Base-by-base conservation (phyloP, 306 rosid species). In the Lathyrus tuberosus region DNA sequence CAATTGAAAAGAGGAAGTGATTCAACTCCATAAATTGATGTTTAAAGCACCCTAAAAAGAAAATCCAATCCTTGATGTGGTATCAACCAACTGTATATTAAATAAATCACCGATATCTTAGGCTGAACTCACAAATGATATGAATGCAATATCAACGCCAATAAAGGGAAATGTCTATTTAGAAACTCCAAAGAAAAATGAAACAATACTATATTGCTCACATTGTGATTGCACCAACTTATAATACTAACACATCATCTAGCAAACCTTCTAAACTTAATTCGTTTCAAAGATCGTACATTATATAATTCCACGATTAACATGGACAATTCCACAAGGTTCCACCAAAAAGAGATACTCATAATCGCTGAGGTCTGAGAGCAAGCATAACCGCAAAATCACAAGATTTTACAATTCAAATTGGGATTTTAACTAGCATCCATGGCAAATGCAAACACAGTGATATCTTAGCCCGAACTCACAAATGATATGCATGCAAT, bases 11-110 rank as follows among this genome's bases (percentile, higher is more conserved):
- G 69, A 17, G 10, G 33, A 22, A 61, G 22, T 51, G 22, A 42
- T 73, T 67, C 62, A 67, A 53, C 16, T 73, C 33, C 14, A 15
- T 24, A 44, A 47, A 26, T 26, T 43, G 12, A 11, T 7, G 20
- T 35, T 56, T 64, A 54, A 53, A 54, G 51, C 54, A 53, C 20
- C 68, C 15, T 70, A 46, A 20, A 20, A 70, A 5, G 8, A 77
- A n/a, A n/a, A 77, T n/a, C 2, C 70, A 48, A 69, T 56, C 65
- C 35, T 57, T 38, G 58, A 53, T 54, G 72, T 35, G 46, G 20
- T 22, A 69, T 15, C 54, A 71, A 43, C 17, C 46, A 56, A 35
- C 13, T 43, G 4, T 43, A 6, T 24, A 60, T 43, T 26, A 51
- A 69, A 62, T 26, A 52, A 62, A 62, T 41, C 11, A 63, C 61